phyloP scores from a whole-genome alignment of 495 filamentous ascomycete species.

The Halenospora varia region DNA sequence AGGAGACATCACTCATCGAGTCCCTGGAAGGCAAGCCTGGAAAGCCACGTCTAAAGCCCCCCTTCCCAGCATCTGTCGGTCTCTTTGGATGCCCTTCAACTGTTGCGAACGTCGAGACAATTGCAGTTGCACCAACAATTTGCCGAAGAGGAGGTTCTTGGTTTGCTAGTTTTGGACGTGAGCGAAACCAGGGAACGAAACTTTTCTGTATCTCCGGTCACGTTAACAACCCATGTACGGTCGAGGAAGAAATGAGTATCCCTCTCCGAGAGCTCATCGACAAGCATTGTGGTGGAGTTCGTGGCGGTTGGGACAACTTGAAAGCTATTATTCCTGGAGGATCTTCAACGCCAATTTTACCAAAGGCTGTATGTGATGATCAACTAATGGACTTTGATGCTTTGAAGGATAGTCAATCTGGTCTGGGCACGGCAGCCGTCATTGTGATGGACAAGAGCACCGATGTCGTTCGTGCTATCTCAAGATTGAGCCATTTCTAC shows the following conservation, averaged over 20 bases:
- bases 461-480: slow-evolving; percentile 91
- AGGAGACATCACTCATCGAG: slow-evolving; percentile 97
- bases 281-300: slow-evolving; percentile 93
- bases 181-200: slow-evolving; percentile 94
- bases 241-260: slow-evolving; percentile 99
- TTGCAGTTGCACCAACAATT: slow-evolving; percentile 94
- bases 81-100: slow-evolving; percentile 97
- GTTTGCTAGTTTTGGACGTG: slow-evolving; percentile 90
- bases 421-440: slow-evolving; percentile 95
- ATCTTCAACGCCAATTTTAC: slow-evolving; percentile 92
- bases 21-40: slow-evolving; percentile 97
- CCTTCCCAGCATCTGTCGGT: slow-evolving; percentile 95
- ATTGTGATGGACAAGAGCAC: slow-evolving; percentile 99
- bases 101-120: slow-evolving; percentile 95
- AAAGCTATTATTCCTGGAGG: slow-evolving; percentile 93
- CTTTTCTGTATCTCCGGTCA: slow-evolving; percentile 98
- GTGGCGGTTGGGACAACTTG: slow-evolving; percentile 96
- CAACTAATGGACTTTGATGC: slow-evolving; percentile 99
- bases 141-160: slow-evolving; percentile 86
- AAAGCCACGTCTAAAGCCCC: slow-evolving; percentile 96
- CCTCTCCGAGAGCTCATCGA: slow-evolving; percentile 92
- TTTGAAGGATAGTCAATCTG: slow-evolving; percentile 93
- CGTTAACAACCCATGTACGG: slow-evolving; percentile 96
- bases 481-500: slow-evolving; percentile 92
- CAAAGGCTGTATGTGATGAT: slow-evolving; percentile 80